Percentiles rank a stretch among this genome's conserved stretches.
phyloP scores from a whole-genome alignment of 768 basidiomycete species.

The Cyclocybe aegerita region DNA sequence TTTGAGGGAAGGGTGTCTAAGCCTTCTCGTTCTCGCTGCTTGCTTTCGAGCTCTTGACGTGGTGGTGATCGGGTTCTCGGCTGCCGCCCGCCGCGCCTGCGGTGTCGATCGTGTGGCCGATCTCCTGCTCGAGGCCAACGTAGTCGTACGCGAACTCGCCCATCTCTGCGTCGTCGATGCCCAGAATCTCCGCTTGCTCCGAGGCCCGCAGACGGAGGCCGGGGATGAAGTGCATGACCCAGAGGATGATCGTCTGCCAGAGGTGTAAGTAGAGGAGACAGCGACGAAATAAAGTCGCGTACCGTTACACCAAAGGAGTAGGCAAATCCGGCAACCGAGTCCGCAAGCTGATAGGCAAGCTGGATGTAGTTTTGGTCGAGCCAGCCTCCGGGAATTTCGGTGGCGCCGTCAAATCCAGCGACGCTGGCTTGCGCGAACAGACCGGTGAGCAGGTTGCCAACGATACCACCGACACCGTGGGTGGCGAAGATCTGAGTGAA shows the following conservation, averaged over 20 bases:
- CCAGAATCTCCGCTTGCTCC: slow-evolving; percentile 72
- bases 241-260: slow-evolving; percentile 71
- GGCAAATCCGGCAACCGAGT: slow-evolving; percentile 60
- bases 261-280: not conserved
- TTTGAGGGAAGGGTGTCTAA: too few relatives aligned
- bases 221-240: slow-evolving; percentile 88
- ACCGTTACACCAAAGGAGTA: slow-evolving; percentile 82
- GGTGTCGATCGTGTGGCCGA: slow-evolving; percentile 35
- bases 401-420: slow-evolving; percentile 76
- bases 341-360: slow-evolving; percentile 83
- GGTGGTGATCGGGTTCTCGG: slow-evolving; percentile 28
- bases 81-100: slow-evolving; percentile 18
- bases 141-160: slow-evolving; percentile 91
- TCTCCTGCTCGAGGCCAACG: slow-evolving; percentile 68
- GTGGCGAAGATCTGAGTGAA: slow-evolving; percentile 78
- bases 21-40: not conserved
- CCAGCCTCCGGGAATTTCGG: slow-evolving; percentile 79
- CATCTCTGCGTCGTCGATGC: slow-evolving; percentile 88
- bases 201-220: slow-evolving; percentile 68
- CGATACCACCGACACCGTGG: slow-evolving; percentile 74
- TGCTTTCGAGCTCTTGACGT: not conserved
- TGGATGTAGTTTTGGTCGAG: slow-evolving; percentile 80
- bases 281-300: slow-evolving; percentile 17
- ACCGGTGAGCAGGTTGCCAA: slow-evolving; percentile 83
- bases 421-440: slow-evolving; percentile 84